Percentiles rank a stretch among this genome's conserved stretches.
Conservation (phyloP, 2,329 filamentous ascomycete species). For the Diaporthe sp. region DNA sequence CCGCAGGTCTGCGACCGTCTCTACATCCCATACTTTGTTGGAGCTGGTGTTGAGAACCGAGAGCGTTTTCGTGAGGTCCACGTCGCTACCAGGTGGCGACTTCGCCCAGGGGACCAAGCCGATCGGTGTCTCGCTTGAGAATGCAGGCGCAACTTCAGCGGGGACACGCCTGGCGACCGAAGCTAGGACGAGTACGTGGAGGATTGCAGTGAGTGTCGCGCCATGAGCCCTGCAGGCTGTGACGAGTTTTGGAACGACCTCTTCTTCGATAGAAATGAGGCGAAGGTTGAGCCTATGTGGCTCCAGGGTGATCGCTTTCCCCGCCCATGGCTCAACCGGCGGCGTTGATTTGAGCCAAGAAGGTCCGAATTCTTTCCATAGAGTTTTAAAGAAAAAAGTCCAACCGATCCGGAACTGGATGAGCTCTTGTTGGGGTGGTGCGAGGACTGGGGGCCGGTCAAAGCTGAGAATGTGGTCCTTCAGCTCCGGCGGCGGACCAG, state of each 20-base stretch:
- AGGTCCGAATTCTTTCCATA: slow-evolving; percentile 55
- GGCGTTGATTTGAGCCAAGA: slow-evolving; percentile 47
- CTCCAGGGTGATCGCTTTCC: slow-evolving; percentile 47
- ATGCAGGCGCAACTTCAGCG: slow-evolving; percentile 43
- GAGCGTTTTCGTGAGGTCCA: slow-evolving; percentile 46
- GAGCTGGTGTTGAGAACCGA: slow-evolving; percentile 53
- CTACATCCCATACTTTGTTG: slow-evolving; percentile 43
- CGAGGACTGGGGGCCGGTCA: slow-evolving; percentile 44
- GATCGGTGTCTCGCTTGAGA: slow-evolving; percentile 55
- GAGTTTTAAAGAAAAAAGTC: slow-evolving; percentile 50
- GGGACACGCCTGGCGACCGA: slow-evolving; percentile 53
- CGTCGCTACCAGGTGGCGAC: slow-evolving; percentile 36
- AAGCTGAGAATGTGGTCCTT: slow-evolving; percentile 45
- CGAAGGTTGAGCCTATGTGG: slow-evolving; percentile 50
- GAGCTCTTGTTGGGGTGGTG: slow-evolving; percentile 52
- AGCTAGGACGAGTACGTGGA: slow-evolving; percentile 57
- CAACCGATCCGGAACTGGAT: slow-evolving; percentile 53
- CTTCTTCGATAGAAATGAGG: slow-evolving; percentile 48
- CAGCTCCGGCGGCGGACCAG: slow-evolving; percentile 32
- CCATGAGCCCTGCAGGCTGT: slow-evolving; percentile 51
- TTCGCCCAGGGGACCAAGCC: slow-evolving; percentile 53
- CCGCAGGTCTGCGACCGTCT: slow-evolving; percentile 42
- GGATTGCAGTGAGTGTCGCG: slow-evolving; percentile 59
- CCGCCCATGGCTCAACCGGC: slow-evolving; percentile 50
- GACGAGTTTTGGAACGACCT: slow-evolving; percentile 46